Base-by-base conservation (phyloP, 176 grass and related monocot species). In the Triticum turgidum region DNA sequence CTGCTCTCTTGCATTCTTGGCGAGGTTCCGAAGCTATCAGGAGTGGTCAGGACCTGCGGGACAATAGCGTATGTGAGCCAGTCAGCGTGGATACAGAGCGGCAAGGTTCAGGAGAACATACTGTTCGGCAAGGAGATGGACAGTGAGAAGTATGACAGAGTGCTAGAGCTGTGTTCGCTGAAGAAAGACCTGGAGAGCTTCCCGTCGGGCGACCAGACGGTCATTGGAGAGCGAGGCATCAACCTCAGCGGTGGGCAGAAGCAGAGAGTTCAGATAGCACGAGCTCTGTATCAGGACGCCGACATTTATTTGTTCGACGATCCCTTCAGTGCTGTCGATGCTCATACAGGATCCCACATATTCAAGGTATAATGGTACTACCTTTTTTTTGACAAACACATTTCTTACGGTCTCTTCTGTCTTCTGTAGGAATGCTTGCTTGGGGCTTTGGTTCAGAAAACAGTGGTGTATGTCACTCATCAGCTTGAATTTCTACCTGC, bases 391-490 rank as follows among this genome's bases (percentile, higher is more conserved):
- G 42, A 29, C 22, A 74, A 1, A 6, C 22, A 74, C n/a, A 27
- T 6, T 49, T 5, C 22, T 73, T 74, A 17, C 17, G 41, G 22
- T 74, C 29, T 74, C 38, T 74, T 74, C 38, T 39, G n/a, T 71
- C n/a, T 65, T 76, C 70, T 89, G 15, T 72, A 92, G 95, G 95
- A 97, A 51, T 97, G 92, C 72, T 84, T 97, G 76, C 62, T 86
- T 25, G 69, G 82, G 30, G n/a, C 89, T 39, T 83, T 97, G 77
- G 47, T 81, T 81, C 68, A 62, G 61, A 97, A 94, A 78, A 97
- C 90, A 14, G 90, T 97, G 41, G 61, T 97, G 6, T 97, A 97
- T 81, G 90, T 94, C 13, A 97, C 94, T 32, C 94, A 97, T 63
- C 94, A 97, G 85, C 77, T 97, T 17, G 81, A 97, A 37, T 94